phyloP scores from a whole-genome alignment of 306 rosid genomes.

The Cucumis sativus region Cucumber_9930_V3 NC_026660.2:1755501-1756000 shows the following conservation, averaged over 20 bases:
- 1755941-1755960: neutral
- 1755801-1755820: conserved; percentile 90
- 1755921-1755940: conserved; percentile 24
- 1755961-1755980: neutral
- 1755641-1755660: neutral
- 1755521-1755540: conserved; percentile 61
- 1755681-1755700: neutral
- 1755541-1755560: conserved; percentile 75
- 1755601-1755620: neutral
- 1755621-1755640: neutral
- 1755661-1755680: neutral
- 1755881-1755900: conserved; percentile 88
- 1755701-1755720: neutral
- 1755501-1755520: conserved; percentile 40
- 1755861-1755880: conserved; percentile 89
- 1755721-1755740: conserved; percentile 74
- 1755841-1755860: conserved; percentile 67
- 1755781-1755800: conserved; percentile 91
- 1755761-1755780: conserved; percentile 83
- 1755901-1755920: conserved; percentile 55
- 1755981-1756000: neutral
- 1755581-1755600: conserved; percentile 76
- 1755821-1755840: conserved; percentile 86
- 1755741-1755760: conserved; percentile 91
- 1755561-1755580: conserved; percentile 88